Evolutionary conservation across 164 flowering plant species (phyloP).

Genomic region (Kalanchoe fedtschenkoi): DNA sequence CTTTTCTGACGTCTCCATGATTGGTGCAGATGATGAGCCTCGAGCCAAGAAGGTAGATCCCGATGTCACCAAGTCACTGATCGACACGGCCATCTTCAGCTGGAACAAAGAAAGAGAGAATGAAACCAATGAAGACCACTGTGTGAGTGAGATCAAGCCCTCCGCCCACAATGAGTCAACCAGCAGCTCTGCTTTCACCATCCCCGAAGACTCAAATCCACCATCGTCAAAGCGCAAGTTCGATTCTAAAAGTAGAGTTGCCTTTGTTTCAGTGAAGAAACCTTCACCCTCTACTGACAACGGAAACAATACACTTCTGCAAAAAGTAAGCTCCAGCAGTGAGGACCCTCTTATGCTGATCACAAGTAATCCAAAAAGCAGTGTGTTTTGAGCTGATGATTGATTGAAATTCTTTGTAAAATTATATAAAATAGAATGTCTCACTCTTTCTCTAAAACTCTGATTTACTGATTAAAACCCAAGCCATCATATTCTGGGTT

Average conservation of each 20-base stretch:
- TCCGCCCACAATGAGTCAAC: slow-evolving; percentile 1
- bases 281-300: slow-evolving; percentile 15
- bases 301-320: background rate
- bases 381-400: background rate
- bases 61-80: slow-evolving; percentile 6
- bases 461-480: no score
- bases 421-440: no score
- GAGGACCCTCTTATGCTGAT: background rate
- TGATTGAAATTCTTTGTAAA: no score
- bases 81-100: slow-evolving; percentile 6
- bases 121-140: slow-evolving; percentile 5
- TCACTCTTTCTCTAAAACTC: no score
- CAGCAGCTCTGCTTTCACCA: slow-evolving; percentile 8
- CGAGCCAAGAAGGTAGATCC: slow-evolving; percentile 9
- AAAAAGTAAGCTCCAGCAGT: background rate
- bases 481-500: no score
- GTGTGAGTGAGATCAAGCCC: background rate
- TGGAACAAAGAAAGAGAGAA: slow-evolving; percentile 2
- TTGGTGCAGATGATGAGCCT: slow-evolving; percentile 17
- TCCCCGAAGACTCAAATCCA: slow-evolving; percentile 11
- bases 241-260: slow-evolving; percentile 27
- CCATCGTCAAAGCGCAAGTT: slow-evolving; percentile 11
- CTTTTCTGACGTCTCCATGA: background rate
- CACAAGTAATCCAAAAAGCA: background rate
- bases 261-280: slow-evolving; percentile 36